Conservation (phyloP, 1,139 yeast genomes). For the Magnusiomyces fungicola region DNA sequence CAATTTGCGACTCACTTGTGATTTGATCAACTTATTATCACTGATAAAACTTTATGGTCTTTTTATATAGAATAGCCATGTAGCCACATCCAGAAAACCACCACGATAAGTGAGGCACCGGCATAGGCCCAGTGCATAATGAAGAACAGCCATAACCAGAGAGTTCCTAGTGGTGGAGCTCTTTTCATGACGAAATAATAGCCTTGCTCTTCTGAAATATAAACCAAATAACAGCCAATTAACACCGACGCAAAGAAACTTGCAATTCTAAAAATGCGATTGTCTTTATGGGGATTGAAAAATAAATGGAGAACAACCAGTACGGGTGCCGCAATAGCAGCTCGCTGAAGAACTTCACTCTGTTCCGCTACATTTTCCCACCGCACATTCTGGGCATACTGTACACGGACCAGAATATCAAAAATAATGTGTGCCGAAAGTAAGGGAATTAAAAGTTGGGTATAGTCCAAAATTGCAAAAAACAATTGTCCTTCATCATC, state of each 20-base stretch:
- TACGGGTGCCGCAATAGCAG: conserved; percentile 26
- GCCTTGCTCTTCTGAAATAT: conserved; percentile 32
- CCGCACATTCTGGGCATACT: conserved; percentile 22
- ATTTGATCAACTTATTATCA: too few relatives aligned
- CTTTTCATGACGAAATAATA: conserved; percentile 35
- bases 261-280: conserved; percentile 20
- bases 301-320: conserved; percentile 26
- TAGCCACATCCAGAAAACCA: conserved; percentile 28
- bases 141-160: conserved; percentile 36
- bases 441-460: conserved; percentile 29
- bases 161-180: conserved; percentile 38
- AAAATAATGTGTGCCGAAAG: conserved; percentile 30
- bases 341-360: conserved; percentile 11
- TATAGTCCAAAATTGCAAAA: conserved; percentile 28
- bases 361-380: conserved; percentile 18
- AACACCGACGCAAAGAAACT: conserved; percentile 23
- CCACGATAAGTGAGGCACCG: conserved; percentile 26
- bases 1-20: too few relatives aligned
- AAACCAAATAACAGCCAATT: conserved; percentile 32
- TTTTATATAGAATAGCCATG: conserved; percentile 24
- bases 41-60: too few relatives aligned
- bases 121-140: conserved; percentile 36
- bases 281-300: conserved; percentile 20
- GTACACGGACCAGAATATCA: conserved; percentile 31
- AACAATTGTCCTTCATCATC: conserved; percentile 25